Percentiles rank a stretch among this genome's conserved stretches.
Evolutionary conservation across 768 basidiomycete species (phyloP).

Genomic region (Rhizopogon salebrosus): DNA sequence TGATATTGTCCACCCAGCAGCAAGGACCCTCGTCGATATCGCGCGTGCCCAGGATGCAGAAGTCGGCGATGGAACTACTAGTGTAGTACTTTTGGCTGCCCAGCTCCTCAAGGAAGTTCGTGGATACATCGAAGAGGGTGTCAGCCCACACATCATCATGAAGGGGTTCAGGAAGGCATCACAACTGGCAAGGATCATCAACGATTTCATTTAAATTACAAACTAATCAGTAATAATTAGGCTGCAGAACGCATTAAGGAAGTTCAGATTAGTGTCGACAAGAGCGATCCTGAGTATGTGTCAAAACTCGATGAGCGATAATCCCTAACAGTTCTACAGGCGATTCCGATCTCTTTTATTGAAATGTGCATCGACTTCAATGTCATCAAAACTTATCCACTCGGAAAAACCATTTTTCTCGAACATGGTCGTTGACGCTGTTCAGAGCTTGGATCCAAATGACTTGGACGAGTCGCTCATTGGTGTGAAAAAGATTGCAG

Average conservation of each 20-base stretch:
- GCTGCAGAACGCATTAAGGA: slow-evolving; percentile 83
- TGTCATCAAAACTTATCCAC: slow-evolving; percentile 99
- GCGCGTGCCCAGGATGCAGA: slow-evolving; percentile 98
- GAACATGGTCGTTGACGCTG: slow-evolving; percentile 97
- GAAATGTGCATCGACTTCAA: slow-evolving; percentile 98
- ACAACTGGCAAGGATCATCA: slow-evolving; percentile 54
- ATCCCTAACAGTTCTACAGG: slow-evolving; percentile 35
- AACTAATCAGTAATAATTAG: slow-evolving; percentile 32
- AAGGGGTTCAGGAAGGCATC: slow-evolving; percentile 90
- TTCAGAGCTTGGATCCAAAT: slow-evolving; percentile 85
- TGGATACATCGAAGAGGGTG: slow-evolving; percentile 91
- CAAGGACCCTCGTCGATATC: slow-evolving; percentile 96
- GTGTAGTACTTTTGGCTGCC: slow-evolving; percentile 89
- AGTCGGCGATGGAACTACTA: slow-evolving; percentile 97
- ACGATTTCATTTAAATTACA: slow-evolving; percentile 7
- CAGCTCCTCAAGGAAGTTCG: slow-evolving; percentile 92
- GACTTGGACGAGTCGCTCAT: slow-evolving; percentile 95
- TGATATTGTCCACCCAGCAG: slow-evolving; percentile 97
- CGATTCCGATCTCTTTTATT: slow-evolving; percentile 90
- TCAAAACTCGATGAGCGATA: slow-evolving; percentile 1
- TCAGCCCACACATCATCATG: slow-evolving; percentile 96
- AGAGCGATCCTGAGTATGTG: slow-evolving; percentile 81
- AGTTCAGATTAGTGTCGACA: slow-evolving; percentile 87
- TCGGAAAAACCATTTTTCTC: slow-evolving; percentile 99
- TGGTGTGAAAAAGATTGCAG: slow-evolving; percentile 95